Conservation (phyloP, 441 rosid genomes). For the Adansonia madagascariensis region DNA sequence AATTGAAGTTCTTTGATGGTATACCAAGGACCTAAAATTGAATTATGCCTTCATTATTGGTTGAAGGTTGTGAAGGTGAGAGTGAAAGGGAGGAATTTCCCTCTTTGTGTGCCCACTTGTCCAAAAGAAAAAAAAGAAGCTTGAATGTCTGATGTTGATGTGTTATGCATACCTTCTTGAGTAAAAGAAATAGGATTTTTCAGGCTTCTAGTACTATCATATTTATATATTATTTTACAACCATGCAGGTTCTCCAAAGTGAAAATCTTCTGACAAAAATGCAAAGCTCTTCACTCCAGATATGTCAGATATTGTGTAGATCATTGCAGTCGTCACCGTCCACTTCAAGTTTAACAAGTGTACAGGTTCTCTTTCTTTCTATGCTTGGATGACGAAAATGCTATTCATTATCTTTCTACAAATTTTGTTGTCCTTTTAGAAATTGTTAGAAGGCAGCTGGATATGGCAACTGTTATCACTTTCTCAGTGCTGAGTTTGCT, state of each 20-base stretch:
- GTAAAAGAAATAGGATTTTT: background rate
- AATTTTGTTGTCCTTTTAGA: conserved; percentile 12
- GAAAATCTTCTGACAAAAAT: conserved; percentile 60
- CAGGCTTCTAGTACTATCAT: background rate
- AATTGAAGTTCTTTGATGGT: background rate
- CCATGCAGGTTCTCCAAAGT: conserved; percentile 58
- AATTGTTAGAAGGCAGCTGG: conserved; percentile 16
- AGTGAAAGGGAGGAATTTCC: background rate
- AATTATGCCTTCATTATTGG: background rate
- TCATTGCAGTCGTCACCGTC: conserved; percentile 51
- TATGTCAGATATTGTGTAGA: conserved; percentile 52
- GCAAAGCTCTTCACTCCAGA: conserved; percentile 61
- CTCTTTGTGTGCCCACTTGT: background rate
- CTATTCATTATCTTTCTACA: background rate
- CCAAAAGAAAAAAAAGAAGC: background rate
- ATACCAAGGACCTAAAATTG: background rate
- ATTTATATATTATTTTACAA: conserved; percentile 12
- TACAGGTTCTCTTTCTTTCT: conserved; percentile 52
- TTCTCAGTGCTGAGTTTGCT: conserved; percentile 15
- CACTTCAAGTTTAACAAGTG: conserved; percentile 47
- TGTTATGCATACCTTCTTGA: background rate
- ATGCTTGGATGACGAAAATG: background rate
- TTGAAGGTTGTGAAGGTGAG: background rate
- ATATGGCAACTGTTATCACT: conserved; percentile 9
- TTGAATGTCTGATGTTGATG: conserved; percentile 6